These are phyloP conservation scores for Coleophoma eucalyptorum DNA, from an alignment of 2,329 filamentous ascomycete genomes.

Conservation along the genomic window DNA sequence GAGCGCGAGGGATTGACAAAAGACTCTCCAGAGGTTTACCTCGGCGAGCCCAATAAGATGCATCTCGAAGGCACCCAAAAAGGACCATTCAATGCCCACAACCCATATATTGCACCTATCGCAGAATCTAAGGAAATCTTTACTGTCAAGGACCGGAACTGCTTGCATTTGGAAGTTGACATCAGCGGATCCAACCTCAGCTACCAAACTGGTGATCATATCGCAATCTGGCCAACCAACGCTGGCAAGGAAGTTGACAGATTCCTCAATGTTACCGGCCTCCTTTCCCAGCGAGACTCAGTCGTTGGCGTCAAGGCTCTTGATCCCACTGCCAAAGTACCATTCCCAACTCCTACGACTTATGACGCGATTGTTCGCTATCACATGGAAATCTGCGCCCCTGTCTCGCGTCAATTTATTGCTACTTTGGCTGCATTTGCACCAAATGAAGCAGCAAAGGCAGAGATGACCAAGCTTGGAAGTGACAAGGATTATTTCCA, in stretches of 20 bases:
- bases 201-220: conserved; percentile 96
- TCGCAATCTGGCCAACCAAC: conserved; percentile 97
- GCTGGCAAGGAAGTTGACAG: conserved; percentile 87
- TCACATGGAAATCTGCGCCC: conserved; percentile 94
- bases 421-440: conserved; percentile 85
- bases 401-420: conserved; percentile 93
- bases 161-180: conserved; percentile 93
- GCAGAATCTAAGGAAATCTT: conserved; percentile 89
- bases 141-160: conserved; percentile 85
- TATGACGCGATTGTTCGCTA: conserved; percentile 92
- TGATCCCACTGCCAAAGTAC: conserved; percentile 93
- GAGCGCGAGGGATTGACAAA: conserved; percentile 71
- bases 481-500: conserved; percentile 95
- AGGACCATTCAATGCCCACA: conserved; percentile 93
- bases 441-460: conserved; percentile 78
- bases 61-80: conserved; percentile 82
- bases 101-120: conserved; percentile 94
- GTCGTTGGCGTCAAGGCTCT: conserved; percentile 89
- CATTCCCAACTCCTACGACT: conserved; percentile 94
- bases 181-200: conserved; percentile 83
- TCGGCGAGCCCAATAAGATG: conserved; percentile 95
- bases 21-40: conserved; percentile 79
- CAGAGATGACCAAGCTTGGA: conserved; percentile 84
- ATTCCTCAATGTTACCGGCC: conserved; percentile 75
- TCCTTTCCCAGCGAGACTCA: conserved; percentile 70